A percentile compares a stretch with the other conserved stretches of the same genome.
phyloP scores from a whole-genome alignment of 2,329 filamentous ascomycete species.

The Pyrenophora graminea region DNA sequence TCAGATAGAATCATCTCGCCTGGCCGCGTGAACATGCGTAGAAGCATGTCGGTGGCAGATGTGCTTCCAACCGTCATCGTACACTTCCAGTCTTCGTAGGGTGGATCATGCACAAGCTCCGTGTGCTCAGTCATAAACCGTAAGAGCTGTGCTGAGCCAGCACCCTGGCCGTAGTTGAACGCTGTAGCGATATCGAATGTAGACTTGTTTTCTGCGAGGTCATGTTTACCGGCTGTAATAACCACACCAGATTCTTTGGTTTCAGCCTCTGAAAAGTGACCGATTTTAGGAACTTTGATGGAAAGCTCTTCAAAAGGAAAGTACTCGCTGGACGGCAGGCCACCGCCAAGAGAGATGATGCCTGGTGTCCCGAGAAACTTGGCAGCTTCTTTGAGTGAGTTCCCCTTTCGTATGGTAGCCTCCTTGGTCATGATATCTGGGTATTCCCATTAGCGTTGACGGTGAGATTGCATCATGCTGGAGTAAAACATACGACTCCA shows the following conservation, averaged over 20 bases:
- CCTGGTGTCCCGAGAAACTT: slow-evolving; percentile 78
- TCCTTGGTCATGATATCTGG: slow-evolving; percentile 51
- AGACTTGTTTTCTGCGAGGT: slow-evolving; percentile 68
- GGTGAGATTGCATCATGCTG: neutral
- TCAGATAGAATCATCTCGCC: slow-evolving; percentile 83
- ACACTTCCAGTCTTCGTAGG: slow-evolving; percentile 88
- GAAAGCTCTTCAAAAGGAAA: slow-evolving; percentile 86
- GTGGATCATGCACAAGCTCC: slow-evolving; percentile 83
- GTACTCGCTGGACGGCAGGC: slow-evolving; percentile 83
- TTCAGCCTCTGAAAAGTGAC: slow-evolving; percentile 72
- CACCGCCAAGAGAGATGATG: slow-evolving; percentile 89
- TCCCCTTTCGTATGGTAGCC: slow-evolving; percentile 60
- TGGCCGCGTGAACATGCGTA: slow-evolving; percentile 78
- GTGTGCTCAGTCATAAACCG: slow-evolving; percentile 94
- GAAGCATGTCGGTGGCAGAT: slow-evolving; percentile 77
- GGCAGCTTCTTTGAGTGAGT: slow-evolving; percentile 81
- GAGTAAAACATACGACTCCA: slow-evolving; percentile 74
- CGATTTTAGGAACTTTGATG: slow-evolving; percentile 71
- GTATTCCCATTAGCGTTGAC: slow-evolving; percentile 3
- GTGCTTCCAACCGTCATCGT: slow-evolving; percentile 85
- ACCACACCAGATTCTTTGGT: slow-evolving; percentile 63
- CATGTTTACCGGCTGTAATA: slow-evolving; percentile 79
- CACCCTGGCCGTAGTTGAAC: slow-evolving; percentile 90
- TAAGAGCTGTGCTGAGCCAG: slow-evolving; percentile 82
- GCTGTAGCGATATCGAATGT: slow-evolving; percentile 79